phyloP scores from a whole-genome alignment of 1,284 basidiomycete species.

The Heliocybe sulcata region DNA sequence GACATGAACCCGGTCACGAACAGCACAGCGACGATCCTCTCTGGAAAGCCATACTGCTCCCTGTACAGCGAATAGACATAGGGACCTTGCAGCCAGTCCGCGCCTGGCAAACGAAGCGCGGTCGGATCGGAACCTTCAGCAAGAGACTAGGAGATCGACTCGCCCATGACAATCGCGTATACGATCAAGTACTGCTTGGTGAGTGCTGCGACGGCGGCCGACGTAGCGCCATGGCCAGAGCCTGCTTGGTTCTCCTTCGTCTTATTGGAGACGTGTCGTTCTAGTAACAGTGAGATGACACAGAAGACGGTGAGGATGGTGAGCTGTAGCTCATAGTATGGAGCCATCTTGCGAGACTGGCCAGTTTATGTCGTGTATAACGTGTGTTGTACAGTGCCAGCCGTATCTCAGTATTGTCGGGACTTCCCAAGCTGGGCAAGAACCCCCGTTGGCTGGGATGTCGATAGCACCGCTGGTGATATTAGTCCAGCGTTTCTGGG shows the following conservation, averaged over 20 bases:
- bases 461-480: no score
- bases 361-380: neutral
- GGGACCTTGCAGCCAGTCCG: constrained; percentile 76
- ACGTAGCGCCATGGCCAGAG: constrained; percentile 21
- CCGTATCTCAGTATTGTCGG: no score
- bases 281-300: constrained; percentile 35
- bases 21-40: constrained; percentile 56
- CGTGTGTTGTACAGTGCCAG: neutral
- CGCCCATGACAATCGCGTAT: constrained; percentile 69
- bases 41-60: constrained; percentile 59
- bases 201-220: constrained; percentile 27
- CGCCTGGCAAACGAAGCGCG: constrained; percentile 31
- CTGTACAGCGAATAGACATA: constrained; percentile 68
- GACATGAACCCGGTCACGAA: constrained; percentile 71
- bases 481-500: no score
- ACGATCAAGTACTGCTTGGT: constrained; percentile 56
- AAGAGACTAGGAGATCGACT: constrained; percentile 12
- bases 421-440: no score
- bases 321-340: constrained; percentile 24
- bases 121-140: neutral
- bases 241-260: constrained; percentile 18
- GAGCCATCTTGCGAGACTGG: constrained; percentile 12
- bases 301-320: constrained; percentile 35
- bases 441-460: no score
- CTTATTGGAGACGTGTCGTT: constrained; percentile 33